phyloP scores from a whole-genome alignment of 2,329 filamentous ascomycete genomes.

The Coniochaeta ligniaria region DNA sequence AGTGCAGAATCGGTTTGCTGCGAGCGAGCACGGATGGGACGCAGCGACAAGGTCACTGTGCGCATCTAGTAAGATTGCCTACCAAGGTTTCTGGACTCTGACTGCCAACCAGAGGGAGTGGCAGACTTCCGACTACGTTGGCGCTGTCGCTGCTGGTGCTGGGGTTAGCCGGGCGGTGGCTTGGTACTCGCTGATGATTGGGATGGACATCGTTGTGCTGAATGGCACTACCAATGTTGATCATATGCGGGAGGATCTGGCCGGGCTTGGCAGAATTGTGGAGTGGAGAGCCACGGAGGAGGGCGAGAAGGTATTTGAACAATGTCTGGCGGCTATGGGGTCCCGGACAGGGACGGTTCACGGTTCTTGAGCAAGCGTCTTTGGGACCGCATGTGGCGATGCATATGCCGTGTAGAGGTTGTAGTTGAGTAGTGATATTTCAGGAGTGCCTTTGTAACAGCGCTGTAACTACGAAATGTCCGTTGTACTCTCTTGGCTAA shows the following conservation, averaged over 20 bases:
- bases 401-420: no score
- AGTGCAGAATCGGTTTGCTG: constrained; percentile 71
- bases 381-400: no score
- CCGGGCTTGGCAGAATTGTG: constrained; percentile 18
- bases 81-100: constrained; percentile 50
- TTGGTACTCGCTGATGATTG: constrained; percentile 41
- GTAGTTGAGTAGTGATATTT: no score
- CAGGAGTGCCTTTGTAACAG: no score
- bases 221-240: no score
- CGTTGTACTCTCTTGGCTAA: no score
- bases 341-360: no score
- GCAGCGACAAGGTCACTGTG: constrained; percentile 46
- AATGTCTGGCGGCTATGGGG: no score
- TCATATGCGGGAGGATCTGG: constrained; percentile 16
- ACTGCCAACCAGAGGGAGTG: constrained; percentile 36
- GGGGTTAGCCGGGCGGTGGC: constrained; percentile 31
- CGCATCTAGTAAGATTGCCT: constrained; percentile 28
- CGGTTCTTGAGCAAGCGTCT: no score
- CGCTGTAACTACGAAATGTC: no score
- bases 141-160: constrained; percentile 14
- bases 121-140: constrained; percentile 7
- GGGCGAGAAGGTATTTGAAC: no score
- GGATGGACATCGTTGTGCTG: constrained; percentile 7
- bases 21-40: constrained; percentile 49
- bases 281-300: background rate